phyloP scores from a whole-genome alignment of 306 rosid species.

The cucumber (Cucumis sativus) region DNA sequence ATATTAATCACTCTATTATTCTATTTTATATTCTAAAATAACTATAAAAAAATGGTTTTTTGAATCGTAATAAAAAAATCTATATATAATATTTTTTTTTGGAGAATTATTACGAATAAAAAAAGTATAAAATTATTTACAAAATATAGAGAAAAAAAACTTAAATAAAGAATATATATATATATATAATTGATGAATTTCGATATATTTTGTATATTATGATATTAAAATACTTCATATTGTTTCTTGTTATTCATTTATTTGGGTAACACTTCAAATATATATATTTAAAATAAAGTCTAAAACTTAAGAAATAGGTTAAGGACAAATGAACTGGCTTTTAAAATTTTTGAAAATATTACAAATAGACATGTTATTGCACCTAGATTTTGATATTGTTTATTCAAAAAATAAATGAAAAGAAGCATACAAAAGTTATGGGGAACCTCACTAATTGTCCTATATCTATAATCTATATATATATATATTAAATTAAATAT shows the following conservation, averaged over 20 bases:
- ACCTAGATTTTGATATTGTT: background rate
- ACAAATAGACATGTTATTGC: background rate
- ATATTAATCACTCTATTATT: background rate
- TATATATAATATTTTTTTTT: too few species aligned
- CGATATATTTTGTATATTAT: too few species aligned
- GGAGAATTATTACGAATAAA: too few species aligned
- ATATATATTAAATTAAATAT: background rate
- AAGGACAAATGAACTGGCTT: background rate
- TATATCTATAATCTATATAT: background rate
- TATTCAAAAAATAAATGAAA: background rate
- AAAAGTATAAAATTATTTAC: too few species aligned
- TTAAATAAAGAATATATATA: too few species aligned
- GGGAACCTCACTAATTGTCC: background rate
- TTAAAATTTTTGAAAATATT: background rate
- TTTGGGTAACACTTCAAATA: background rate
- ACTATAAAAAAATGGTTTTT: background rate
- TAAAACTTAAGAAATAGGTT: background rate
- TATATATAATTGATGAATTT: too few species aligned
- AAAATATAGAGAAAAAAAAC: too few species aligned
- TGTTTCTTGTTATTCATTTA: background rate
- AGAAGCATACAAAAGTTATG: background rate
- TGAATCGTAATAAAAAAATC: background rate
- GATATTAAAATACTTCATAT: background rate
- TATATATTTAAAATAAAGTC: background rate
- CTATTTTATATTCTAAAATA: background rate